Conservation (phyloP, 106 monocot species). For the Apostasia ramifera region DNA sequence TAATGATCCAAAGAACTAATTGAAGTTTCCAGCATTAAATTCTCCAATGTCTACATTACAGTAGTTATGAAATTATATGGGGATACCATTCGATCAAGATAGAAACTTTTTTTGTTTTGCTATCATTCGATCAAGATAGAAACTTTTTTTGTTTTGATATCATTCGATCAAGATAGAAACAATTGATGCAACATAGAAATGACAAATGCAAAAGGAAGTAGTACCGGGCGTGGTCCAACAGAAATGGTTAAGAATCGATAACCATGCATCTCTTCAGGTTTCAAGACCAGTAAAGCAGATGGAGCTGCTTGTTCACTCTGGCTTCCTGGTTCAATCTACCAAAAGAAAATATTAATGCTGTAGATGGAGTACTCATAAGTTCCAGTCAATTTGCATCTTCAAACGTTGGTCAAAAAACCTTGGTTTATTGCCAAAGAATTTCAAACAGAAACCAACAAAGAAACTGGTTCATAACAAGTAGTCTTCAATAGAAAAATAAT, state of each 20-base stretch:
- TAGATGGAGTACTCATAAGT: not conserved
- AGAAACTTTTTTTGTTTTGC: too few species aligned
- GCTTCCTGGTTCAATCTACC: conserved; percentile 95
- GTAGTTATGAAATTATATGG: too few species aligned
- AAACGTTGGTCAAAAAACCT: not conserved
- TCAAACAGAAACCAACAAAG: not conserved
- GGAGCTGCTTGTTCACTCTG: conserved; percentile 97
- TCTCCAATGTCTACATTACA: too few species aligned
- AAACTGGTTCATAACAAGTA: not conserved
- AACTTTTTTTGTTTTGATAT: too few species aligned
- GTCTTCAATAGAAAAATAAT: not conserved
- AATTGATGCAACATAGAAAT: not conserved
- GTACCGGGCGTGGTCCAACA: conserved; percentile 94
- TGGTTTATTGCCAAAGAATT: not conserved
- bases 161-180: not conserved
- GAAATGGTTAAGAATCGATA: conserved; percentile 89
- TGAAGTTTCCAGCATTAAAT: too few species aligned
- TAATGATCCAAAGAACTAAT: too few species aligned
- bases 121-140: too few species aligned
- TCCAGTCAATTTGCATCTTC: not conserved
- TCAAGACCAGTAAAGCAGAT: conserved; percentile 70
- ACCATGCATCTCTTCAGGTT: conserved; percentile 74
- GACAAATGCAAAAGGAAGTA: conserved; percentile 7
- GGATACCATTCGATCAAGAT: too few species aligned
- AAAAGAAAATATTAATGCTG: not conserved